Conservation (phyloP, 2,329 filamentous ascomycete species). For the Colletotrichum sp. region DNA sequence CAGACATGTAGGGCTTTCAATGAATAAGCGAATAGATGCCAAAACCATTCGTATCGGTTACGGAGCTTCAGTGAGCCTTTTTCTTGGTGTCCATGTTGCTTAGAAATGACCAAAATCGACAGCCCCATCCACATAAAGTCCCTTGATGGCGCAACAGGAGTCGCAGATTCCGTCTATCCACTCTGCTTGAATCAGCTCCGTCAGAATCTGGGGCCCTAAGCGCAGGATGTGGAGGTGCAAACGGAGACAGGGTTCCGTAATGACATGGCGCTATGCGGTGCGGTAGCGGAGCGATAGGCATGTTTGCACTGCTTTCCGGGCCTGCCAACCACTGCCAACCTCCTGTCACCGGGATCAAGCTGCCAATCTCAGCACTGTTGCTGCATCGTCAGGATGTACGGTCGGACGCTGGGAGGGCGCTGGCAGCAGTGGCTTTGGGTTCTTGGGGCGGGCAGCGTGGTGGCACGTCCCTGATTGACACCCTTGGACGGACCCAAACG, state of each 20-base stretch:
- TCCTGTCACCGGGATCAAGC: background rate
- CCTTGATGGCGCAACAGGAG: slow-evolving; percentile 11
- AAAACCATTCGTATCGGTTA: background rate
- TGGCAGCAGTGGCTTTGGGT: background rate
- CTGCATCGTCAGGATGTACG: background rate
- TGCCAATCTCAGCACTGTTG: background rate
- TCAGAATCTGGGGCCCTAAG: background rate
- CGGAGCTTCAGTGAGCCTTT: background rate
- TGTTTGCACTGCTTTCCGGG: background rate
- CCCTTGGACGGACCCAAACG: slow-evolving; percentile 14
- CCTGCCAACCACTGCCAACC: background rate
- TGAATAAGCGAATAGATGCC: background rate
- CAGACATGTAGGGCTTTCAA: background rate
- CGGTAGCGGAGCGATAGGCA: background rate
- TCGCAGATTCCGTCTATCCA: background rate
- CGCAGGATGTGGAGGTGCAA: background rate
- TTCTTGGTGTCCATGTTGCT: background rate
- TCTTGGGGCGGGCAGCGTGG: background rate
- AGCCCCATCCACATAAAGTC: background rate
- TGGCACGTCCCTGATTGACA: slow-evolving; percentile 4
- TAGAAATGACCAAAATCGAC: background rate
- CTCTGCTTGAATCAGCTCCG: slow-evolving; percentile 1
- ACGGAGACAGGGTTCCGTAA: slow-evolving; percentile 8
- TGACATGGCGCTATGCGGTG: background rate
- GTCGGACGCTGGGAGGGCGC: background rate